phyloP scores from a whole-genome alignment of 345 rosid species.

The Citrus inodora region DNA sequence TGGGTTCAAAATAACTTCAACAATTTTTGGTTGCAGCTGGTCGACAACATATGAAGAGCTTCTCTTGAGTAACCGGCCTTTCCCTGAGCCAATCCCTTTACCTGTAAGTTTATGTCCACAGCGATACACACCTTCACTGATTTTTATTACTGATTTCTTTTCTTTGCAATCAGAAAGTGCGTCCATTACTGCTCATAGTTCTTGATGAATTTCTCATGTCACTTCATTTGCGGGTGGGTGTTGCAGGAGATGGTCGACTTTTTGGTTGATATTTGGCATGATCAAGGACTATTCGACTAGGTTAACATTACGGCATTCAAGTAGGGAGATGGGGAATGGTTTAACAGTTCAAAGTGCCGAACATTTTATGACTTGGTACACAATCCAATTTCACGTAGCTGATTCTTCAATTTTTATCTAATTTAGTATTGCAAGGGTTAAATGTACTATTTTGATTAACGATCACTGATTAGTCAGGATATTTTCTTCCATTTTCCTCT shows the following conservation, averaged over 20 bases:
- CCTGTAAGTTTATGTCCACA: conserved; percentile 45
- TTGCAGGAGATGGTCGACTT: conserved; percentile 95
- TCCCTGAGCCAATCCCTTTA: conserved; percentile 78
- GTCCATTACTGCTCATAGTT: neutral
- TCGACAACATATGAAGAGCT: conserved; percentile 82
- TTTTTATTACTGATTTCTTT: neutral
- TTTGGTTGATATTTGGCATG: conserved; percentile 85
- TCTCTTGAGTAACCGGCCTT: conserved; percentile 71
- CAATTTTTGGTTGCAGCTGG: conserved; percentile 62
- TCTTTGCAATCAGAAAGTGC: neutral
- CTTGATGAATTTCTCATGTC: neutral
- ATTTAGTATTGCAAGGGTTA: neutral
- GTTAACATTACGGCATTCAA: neutral
- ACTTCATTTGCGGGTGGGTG: conserved; percentile 7
- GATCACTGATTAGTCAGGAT: neutral
- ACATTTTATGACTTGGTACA: neutral
- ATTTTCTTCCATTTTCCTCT: neutral
- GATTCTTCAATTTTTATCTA: neutral
- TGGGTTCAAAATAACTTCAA: conserved; percentile 18
- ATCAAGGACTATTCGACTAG: conserved; percentile 83
- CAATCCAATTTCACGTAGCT: neutral
- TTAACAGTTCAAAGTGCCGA: neutral
- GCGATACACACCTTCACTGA: neutral
- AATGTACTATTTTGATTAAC: neutral
- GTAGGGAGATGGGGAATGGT: neutral